phyloP scores from a whole-genome alignment of 768 basidiomycete genomes.

The Kwoniella sp. region DNA sequence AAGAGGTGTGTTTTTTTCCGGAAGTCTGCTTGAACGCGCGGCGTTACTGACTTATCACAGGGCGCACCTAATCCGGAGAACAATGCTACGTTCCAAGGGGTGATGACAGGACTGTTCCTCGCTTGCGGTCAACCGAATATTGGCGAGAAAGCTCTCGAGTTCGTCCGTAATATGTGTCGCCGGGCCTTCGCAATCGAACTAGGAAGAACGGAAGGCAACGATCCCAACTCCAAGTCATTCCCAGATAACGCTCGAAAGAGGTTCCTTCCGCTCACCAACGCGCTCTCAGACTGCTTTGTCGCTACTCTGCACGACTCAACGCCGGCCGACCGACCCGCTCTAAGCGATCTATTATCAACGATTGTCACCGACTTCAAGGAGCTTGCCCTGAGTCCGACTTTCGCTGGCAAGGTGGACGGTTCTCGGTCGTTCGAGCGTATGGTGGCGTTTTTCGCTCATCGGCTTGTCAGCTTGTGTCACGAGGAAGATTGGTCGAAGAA shows the following conservation, averaged over 20 bases:
- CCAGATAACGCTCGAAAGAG: constrained; percentile 44
- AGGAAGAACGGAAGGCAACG: constrained; percentile 48
- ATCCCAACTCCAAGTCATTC: constrained; percentile 30
- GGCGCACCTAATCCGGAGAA: constrained; percentile 40
- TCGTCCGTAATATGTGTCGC: constrained; percentile 69
- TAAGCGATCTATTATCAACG: constrained; percentile 64
- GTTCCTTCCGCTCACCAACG: constrained; percentile 53
- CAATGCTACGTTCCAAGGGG: constrained; percentile 35
- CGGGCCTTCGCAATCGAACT: constrained; percentile 76
- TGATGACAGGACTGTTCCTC: constrained; percentile 43
- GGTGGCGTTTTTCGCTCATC: constrained; percentile 77
- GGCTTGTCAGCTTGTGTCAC: constrained; percentile 81
- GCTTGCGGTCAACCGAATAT: constrained; percentile 32
- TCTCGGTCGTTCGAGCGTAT: constrained; percentile 59
- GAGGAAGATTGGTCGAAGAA: constrained; percentile 89
- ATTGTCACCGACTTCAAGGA: constrained; percentile 70
- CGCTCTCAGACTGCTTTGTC: constrained; percentile 72
- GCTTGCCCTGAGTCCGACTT: constrained; percentile 50
- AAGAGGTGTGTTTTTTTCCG: constrained; percentile 63
- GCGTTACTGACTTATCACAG: constrained; percentile 10
- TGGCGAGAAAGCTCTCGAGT: constrained; percentile 66
- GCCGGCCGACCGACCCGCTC: constrained; percentile 56
- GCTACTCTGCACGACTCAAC: constrained; percentile 65
- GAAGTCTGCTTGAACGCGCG: not conserved
- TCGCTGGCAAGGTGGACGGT: constrained; percentile 39